Base-by-base conservation (phyloP, 768 basidiomycete species). In the Polyporus arcularius region DNA sequence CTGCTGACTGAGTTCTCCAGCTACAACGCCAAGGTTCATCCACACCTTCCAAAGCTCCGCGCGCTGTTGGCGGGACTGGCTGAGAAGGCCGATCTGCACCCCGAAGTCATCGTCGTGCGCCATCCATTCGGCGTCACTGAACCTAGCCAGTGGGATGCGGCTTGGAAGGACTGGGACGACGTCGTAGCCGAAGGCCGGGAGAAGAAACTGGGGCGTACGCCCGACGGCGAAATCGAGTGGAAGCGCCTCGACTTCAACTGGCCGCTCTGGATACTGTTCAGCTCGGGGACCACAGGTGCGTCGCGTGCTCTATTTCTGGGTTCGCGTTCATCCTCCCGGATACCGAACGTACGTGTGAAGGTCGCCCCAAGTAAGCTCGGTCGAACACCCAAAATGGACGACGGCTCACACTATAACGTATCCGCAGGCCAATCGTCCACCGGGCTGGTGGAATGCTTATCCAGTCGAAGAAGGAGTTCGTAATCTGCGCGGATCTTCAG, bases 231-330 rank as follows among this genome's bases (percentile, higher is more conserved):
- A 74, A 86, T 90, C 64, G 71, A 79, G 63, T 92, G 88, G 82
- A 67, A 75, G 52, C 79, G 85, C 50, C 77, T 80, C 41, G 73
- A 79, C 12, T 93, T 93, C 73, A 84, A 92, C 71, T 80, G 85
- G 70, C 91, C 91, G n/a, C 79, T 93, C 8, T 93, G 90, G 90
- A 89, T 94, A 62, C 79, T 93, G 32, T 93, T 93, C 75, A 90
- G 88, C 63, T 90, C 88, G 53, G 92, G 91, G 11, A 93, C 92
- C 32, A 94, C 92, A 38, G 91, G 91, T 74, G 62, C 64, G 74
- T 68, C 28, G 21, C 10, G 8, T 45, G 18, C 40, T 16, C 48
- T 56, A 26, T 61, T 26, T 53, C 28, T 51, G 31, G 40, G 18
- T 1, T 50, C 14, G 12, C 41, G 39, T 14, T 41, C 46, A 50